Evolutionary conservation across 768 basidiomycete species (phyloP).

Genomic region (Mycena latifolia): DNA sequence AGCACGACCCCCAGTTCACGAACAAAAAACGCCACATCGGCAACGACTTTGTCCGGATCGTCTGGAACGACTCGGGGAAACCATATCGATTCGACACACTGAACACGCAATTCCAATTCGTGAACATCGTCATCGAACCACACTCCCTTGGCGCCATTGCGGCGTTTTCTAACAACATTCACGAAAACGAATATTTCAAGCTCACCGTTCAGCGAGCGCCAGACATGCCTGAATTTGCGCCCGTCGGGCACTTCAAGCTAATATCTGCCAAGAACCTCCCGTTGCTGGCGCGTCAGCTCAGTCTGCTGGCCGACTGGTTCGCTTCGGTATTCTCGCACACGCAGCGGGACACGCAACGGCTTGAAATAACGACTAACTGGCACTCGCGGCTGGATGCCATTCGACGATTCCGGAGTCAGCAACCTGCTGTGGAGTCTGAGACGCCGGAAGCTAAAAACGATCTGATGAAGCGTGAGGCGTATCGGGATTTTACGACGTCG

Average conservation of each 20-base stretch:
- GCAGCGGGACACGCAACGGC: slow-evolving; percentile 72
- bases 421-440: slow-evolving; percentile 41
- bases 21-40: slow-evolving; percentile 97
- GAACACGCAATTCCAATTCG: slow-evolving; percentile 93
- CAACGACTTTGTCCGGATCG: slow-evolving; percentile 95
- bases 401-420: slow-evolving; percentile 70
- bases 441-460: slow-evolving; percentile 48
- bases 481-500: slow-evolving; percentile 69
- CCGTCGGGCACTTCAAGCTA: slow-evolving; percentile 94
- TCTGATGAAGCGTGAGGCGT: slow-evolving; percentile 64
- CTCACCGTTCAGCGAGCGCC: slow-evolving; percentile 89
- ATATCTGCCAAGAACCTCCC: slow-evolving; percentile 92
- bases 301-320: slow-evolving; percentile 91
- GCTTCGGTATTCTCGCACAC: slow-evolving; percentile 86
- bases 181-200: slow-evolving; percentile 97
- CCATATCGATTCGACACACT: slow-evolving; percentile 94
- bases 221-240: slow-evolving; percentile 95
- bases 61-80: slow-evolving; percentile 97
- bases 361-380: slow-evolving; percentile 94
- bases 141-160: slow-evolving; percentile 88
- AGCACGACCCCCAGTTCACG: slow-evolving; percentile 75
- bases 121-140: slow-evolving; percentile 97
- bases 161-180: slow-evolving; percentile 84
- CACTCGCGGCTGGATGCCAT: slow-evolving; percentile 83
- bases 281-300: slow-evolving; percentile 88